Evolutionary conservation across 164 flowering plant genomes (phyloP).

Genomic region (Dillenia suffruticosa): DNA sequence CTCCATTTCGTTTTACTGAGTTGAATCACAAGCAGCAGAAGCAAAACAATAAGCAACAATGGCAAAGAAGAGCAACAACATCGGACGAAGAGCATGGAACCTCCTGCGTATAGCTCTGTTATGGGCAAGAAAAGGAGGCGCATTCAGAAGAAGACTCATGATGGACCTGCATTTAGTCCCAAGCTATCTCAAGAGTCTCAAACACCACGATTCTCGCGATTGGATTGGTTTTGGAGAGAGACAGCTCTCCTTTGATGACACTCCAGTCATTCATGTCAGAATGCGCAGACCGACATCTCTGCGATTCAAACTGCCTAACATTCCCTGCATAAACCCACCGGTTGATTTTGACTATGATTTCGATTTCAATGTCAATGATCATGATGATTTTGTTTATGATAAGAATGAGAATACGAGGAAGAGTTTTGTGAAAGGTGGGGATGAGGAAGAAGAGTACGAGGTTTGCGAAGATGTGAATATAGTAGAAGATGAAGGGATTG

Average conservation of each 20-base stretch:
- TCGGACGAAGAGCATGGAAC: constrained; percentile 56
- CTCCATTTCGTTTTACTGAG: background rate
- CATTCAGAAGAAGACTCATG: constrained; percentile 42
- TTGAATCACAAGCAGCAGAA: background rate
- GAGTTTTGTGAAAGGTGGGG: constrained; percentile 16
- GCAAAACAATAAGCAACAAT: constrained; percentile 11
- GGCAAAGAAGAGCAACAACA: constrained; percentile 26
- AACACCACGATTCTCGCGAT: constrained; percentile 12
- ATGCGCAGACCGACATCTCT: constrained; percentile 52
- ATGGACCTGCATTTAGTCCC: constrained; percentile 42
- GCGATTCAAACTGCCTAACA: constrained; percentile 51
- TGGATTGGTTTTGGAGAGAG: constrained; percentile 47
- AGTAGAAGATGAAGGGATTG: constrained; percentile 48
- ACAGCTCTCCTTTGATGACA: constrained; percentile 75
- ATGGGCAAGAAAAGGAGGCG: constrained; percentile 78
- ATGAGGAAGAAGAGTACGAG: constrained; percentile 14
- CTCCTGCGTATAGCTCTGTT: constrained; percentile 56
- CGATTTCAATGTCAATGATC: constrained; percentile 1
- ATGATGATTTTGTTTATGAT: constrained; percentile 3
- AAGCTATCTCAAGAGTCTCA: constrained; percentile 38
- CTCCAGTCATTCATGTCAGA: constrained; percentile 60
- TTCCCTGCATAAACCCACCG: constrained; percentile 59
- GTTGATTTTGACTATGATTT: constrained; percentile 46
- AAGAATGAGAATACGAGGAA: constrained; percentile 11
- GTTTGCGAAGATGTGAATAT: constrained; percentile 7